Evolutionary conservation across 345 rosid genomes (phyloP).

Genomic region (Kernera saxatilis): DNA sequence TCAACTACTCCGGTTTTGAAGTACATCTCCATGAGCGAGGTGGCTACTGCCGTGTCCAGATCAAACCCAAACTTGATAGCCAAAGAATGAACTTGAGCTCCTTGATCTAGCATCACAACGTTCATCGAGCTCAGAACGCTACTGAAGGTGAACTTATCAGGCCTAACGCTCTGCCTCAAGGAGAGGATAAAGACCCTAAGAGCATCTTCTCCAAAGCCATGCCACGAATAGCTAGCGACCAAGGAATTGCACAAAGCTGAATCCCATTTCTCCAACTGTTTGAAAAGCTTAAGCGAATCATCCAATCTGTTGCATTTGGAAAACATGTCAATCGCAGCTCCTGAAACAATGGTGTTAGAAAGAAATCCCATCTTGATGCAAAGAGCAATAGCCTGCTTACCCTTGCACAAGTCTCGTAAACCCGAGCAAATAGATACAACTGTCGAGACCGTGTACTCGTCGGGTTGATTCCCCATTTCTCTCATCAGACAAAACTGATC

Average conservation of each 20-base stretch:
- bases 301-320: slow-evolving; percentile 79
- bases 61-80: slow-evolving; percentile 53
- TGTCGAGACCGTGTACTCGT: slow-evolving; percentile 50
- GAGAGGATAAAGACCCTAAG: slow-evolving; percentile 33
- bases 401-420: slow-evolving; percentile 48
- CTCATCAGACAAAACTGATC: slow-evolving; percentile 46
- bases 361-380: slow-evolving; percentile 62
- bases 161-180: slow-evolving; percentile 42
- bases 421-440: slow-evolving; percentile 42
- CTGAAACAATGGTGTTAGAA: slow-evolving; percentile 55
- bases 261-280: slow-evolving; percentile 44
- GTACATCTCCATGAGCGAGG: slow-evolving; percentile 66
- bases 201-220: slow-evolving; percentile 50
- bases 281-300: slow-evolving; percentile 56
- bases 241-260: slow-evolving; percentile 49
- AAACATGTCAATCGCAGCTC: slow-evolving; percentile 70
- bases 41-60: slow-evolving; percentile 46
- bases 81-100: slow-evolving; percentile 61
- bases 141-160: slow-evolving; percentile 58
- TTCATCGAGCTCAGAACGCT: slow-evolving; percentile 45
- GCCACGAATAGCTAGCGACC: slow-evolving; percentile 53
- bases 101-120: slow-evolving; percentile 37
- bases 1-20: slow-evolving; percentile 44
- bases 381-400: slow-evolving; percentile 62
- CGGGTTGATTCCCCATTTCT: slow-evolving; percentile 38